These are phyloP conservation scores for Pseudocercospora eumusae DNA, from an alignment of 2,329 filamentous ascomycete genomes.

Conservation along the genomic window DNA sequence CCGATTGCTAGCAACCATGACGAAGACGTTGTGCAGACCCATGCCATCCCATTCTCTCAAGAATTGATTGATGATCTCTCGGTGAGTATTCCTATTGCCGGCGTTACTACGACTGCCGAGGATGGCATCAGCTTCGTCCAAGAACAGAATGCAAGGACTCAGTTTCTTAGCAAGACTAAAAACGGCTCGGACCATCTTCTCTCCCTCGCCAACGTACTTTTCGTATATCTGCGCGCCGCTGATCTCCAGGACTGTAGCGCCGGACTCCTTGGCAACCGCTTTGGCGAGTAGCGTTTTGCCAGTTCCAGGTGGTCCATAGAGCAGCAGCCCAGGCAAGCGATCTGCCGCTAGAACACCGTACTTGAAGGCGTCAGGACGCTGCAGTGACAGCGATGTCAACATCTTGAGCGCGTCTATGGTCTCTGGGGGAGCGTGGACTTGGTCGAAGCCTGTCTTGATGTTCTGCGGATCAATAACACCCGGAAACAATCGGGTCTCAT, in stretches of 20 bases:
- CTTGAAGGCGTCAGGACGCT: slow-evolving; percentile 89
- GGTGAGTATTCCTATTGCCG: slow-evolving; percentile 68
- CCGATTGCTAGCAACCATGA: slow-evolving; percentile 96
- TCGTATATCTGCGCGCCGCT: slow-evolving; percentile 90
- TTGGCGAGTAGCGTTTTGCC: slow-evolving; percentile 79
- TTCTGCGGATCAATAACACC: slow-evolving; percentile 80
- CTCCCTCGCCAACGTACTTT: slow-evolving; percentile 93
- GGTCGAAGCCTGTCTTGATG: slow-evolving; percentile 82
- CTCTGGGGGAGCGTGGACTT: slow-evolving; percentile 79
- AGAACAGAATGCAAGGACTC: slow-evolving; percentile 89
- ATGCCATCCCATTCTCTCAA: slow-evolving; percentile 96
- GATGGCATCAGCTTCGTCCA: slow-evolving; percentile 94
- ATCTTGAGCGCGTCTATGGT: slow-evolving; percentile 87
- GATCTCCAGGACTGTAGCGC: slow-evolving; percentile 76
- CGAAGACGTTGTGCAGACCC: slow-evolving; percentile 74
- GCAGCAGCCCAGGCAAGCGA: slow-evolving; percentile 86
- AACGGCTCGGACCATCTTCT: slow-evolving; percentile 92
- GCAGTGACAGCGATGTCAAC: slow-evolving; percentile 81
- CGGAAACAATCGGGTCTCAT: slow-evolving; percentile 79
- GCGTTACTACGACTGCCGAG: slow-evolving; percentile 73
- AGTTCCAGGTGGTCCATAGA: slow-evolving; percentile 92
- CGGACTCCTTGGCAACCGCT: slow-evolving; percentile 64
- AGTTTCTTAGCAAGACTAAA: slow-evolving; percentile 91
- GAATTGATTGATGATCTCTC: slow-evolving; percentile 95
- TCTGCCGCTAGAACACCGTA: slow-evolving; percentile 92